Base-by-base conservation (phyloP, 2,329 filamentous ascomycete species). In the Aquanectria penicillioides region DNA sequence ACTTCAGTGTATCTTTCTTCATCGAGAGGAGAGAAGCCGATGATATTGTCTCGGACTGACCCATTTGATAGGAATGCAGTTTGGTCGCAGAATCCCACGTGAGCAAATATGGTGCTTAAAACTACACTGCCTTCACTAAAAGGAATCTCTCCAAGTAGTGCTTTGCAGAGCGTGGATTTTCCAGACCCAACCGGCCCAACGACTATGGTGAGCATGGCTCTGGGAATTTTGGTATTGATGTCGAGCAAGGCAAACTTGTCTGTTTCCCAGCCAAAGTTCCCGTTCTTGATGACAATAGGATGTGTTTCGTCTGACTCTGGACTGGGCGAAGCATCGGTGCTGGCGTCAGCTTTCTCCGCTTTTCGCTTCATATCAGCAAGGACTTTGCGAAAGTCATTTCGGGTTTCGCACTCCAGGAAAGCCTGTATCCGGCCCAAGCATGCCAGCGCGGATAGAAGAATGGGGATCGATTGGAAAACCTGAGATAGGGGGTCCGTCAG, bases 131-230 rank as follows among this genome's bases (percentile, higher is more conserved):
- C 66, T 1, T 47, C 41, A 3, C 22, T 55, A 12, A 61, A 57
- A 1, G 65, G 59, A 1, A 68, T 54, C 33, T 71, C 68, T 2
- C 67, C 68, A 3, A 71, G 57, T 0, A 81, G 65, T 0, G 70
- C 74, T 34, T 75, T 76, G 41, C 71, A 69, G 1, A 78, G 43
- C 1, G 73, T 74, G 0, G 74, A 75, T 50, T 80, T 73, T 2
- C 71, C 69, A 5, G 56, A 67, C 0, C 57, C 70, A 7, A 77
- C 71, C 0, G 74, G 75, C 0, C 77, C 77, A 6, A 73, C 59
- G 8, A 78, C 55, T 2, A 77, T 64, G 0, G 69, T 74, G 29
- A 62, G 46, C 11, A 28, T 54, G 0, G 44, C 48, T 4, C 66
- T 34, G 13, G 44, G 28, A 5, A 62, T 29, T 18, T 20, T 34